A percentile compares a stretch with the other conserved stretches of the same genome.
Conservation (phyloP, 2,329 filamentous ascomycete genomes). For the Botrytis fragariae region DNA sequence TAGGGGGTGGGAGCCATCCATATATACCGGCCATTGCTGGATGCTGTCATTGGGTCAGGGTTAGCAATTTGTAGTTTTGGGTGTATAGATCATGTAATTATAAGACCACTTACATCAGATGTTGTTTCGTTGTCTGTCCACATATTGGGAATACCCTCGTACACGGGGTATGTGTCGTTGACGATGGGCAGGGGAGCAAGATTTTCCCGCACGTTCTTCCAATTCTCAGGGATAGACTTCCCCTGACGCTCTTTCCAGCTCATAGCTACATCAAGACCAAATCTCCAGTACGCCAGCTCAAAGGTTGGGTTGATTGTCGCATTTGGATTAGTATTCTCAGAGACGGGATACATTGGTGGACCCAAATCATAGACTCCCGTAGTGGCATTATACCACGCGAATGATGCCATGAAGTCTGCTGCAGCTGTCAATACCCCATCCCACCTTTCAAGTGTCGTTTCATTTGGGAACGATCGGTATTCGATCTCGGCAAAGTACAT, state of each 20-base stretch:
- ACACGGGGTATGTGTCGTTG: slow-evolving; percentile 52
- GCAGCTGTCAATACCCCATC: slow-evolving; percentile 49
- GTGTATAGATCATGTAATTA: background rate
- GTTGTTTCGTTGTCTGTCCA: slow-evolving; percentile 39
- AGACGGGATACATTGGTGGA: slow-evolving; percentile 50
- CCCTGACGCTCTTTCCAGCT: slow-evolving; percentile 51
- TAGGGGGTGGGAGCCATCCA: slow-evolving; percentile 44
- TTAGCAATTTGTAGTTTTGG: background rate
- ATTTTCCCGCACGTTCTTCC: slow-evolving; percentile 50
- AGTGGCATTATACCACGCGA: slow-evolving; percentile 52
- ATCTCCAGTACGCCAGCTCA: slow-evolving; percentile 59
- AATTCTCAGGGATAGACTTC: slow-evolving; percentile 44
- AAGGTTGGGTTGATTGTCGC: slow-evolving; percentile 57
- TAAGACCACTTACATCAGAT: background rate
- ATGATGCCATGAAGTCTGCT: slow-evolving; percentile 60
- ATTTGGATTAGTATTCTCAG: slow-evolving; percentile 59
- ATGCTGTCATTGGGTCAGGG: slow-evolving; percentile 41
- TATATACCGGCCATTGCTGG: slow-evolving; percentile 47
- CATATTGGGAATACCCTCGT: slow-evolving; percentile 49
- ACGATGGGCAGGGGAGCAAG: slow-evolving; percentile 52
- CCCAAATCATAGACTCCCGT: slow-evolving; percentile 53
- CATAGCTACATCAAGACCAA: slow-evolving; percentile 54
- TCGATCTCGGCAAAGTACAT: slow-evolving; percentile 60
- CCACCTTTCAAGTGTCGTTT: slow-evolving; percentile 50
- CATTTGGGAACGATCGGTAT: slow-evolving; percentile 47